A percentile compares a stretch with the other conserved stretches of the same genome.
These are phyloP conservation scores for Cladosporium oxysporum DNA, from an alignment of 2,329 filamentous ascomycete genomes.

Conservation along the genomic window DNA sequence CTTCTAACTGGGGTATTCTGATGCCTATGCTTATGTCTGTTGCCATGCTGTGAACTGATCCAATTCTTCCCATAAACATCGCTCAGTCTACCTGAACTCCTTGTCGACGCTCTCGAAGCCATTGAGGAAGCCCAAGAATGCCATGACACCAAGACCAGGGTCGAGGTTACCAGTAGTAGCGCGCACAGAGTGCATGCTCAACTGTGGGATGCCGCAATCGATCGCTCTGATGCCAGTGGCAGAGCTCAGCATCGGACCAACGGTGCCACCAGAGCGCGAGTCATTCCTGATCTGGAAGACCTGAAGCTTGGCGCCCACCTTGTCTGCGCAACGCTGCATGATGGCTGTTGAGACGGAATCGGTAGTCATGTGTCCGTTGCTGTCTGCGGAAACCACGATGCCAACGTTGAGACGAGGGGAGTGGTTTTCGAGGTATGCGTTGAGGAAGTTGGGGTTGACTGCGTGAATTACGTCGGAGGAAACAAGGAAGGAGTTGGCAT, in stretches of 20 bases:
- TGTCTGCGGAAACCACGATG: conserved; percentile 75
- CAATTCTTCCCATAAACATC: not conserved
- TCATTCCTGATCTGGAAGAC: conserved; percentile 96
- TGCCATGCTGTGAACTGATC: not conserved
- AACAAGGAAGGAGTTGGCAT: conserved; percentile 88
- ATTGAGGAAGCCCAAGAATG: conserved; percentile 88
- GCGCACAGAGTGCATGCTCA: conserved; percentile 91
- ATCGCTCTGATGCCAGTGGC: conserved; percentile 79
- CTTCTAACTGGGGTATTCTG: conserved; percentile 3
- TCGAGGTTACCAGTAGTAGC: conserved; percentile 85
- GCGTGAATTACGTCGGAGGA: conserved; percentile 93
- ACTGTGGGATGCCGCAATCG: conserved; percentile 85
- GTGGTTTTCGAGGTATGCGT: conserved; percentile 81
- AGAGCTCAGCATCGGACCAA: conserved; percentile 86
- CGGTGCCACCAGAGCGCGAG: conserved; percentile 82
- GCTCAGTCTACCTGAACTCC: conserved; percentile 61
- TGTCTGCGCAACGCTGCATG: conserved; percentile 74
- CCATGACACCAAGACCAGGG: conserved; percentile 81
- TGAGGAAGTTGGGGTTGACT: conserved; percentile 89
- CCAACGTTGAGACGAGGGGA: conserved; percentile 87
- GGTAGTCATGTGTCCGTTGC: conserved; percentile 95
- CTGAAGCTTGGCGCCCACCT: conserved; percentile 71
- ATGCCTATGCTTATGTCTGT: conserved; percentile 6
- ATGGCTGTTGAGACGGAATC: conserved; percentile 83
- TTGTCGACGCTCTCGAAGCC: conserved; percentile 80